Evolutionary conservation across 2,329 filamentous ascomycete genomes (phyloP), one percentile per base, ranked within the genome.

Genomic region (Aspergillus pseudoviridinutans): DNA sequence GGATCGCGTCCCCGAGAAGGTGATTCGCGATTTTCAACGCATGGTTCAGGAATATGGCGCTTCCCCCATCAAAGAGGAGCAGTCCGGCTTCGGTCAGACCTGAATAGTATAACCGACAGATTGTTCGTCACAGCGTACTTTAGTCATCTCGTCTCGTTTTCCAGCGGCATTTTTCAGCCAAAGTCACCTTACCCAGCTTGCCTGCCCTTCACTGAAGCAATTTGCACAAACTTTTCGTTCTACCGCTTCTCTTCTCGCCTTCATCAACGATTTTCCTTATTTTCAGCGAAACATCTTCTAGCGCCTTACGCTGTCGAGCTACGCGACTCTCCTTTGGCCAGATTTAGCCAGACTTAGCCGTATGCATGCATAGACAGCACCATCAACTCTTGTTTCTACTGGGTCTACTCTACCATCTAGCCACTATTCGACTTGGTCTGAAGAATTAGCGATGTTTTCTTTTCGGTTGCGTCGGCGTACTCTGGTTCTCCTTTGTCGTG

Each of bases 1-100:
- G 91, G 92, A 97, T 70, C 90, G 92, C 75, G 92, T 97, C 66
- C 92, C 94, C 14, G 84, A 86, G 66, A 92, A 97, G 63, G 92
- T 97, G 51, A 91, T 99, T 54, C 86, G 87, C 66, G 91, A 93
- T 73, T 97, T 97, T 79, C 90, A 90, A 68, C 90, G 91, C 76
- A 92, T 96, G 84, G 89, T 96, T 66, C 86, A 89, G 63, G 89
- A 94, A 70, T 88, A 84, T 76, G 87, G 69, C 51, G 68, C 69
- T 7, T 46, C 58, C 29, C 63, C 68, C 20, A 66, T 71, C 49
- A 74, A 76, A 55, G 68, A 71, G 54, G 70, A 74, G 49, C 55
- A 58, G 22, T n/a, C 64, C 35, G 54, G 55, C 50, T 66, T 67
- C 55, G 42, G 49, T 53, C 63, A 61, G 12, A 20, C 58, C 50